Percentiles rank a stretch among this genome's conserved stretches.
Conservation (phyloP, 2,329 filamentous ascomycete genomes). For the Chaetoscypha palmicola region DNA sequence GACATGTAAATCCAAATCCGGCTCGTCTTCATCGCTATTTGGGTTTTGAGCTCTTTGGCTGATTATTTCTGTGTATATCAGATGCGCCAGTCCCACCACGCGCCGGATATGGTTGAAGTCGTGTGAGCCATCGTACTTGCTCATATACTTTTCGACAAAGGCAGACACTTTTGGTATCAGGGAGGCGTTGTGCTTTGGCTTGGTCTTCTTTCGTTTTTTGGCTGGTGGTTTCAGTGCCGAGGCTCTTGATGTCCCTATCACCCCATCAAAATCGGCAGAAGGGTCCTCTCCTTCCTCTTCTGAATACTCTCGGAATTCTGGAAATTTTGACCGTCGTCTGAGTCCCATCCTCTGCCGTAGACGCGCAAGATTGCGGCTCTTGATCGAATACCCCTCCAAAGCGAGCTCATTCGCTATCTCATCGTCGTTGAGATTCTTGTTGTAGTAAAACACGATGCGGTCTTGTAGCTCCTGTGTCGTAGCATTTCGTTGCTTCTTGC, state of each 20-base stretch:
- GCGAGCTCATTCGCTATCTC: slow-evolving; percentile 23
- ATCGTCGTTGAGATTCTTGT: slow-evolving; percentile 28
- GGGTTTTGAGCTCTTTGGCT: slow-evolving; percentile 13
- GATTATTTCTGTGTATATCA: slow-evolving; percentile 27
- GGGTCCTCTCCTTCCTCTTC: slow-evolving; percentile 17
- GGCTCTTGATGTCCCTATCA: background rate
- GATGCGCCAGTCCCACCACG: slow-evolving; percentile 63
- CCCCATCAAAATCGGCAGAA: slow-evolving; percentile 8
- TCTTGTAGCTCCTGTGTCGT: slow-evolving; percentile 22
- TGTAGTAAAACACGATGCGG: slow-evolving; percentile 25
- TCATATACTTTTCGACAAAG: slow-evolving; percentile 67
- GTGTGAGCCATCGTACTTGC: slow-evolving; percentile 75
- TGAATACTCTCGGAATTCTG: slow-evolving; percentile 26
- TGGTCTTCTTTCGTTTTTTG: slow-evolving; percentile 18
- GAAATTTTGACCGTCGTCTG: slow-evolving; percentile 26
- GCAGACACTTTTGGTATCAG: slow-evolving; percentile 46
- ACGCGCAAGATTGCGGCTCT: slow-evolving; percentile 22
- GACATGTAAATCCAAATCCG: slow-evolving; percentile 46
- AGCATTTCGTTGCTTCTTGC: slow-evolving; percentile 23
- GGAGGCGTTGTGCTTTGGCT: slow-evolving; percentile 19
- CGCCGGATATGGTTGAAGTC: slow-evolving; percentile 80
- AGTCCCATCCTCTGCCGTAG: slow-evolving; percentile 27
- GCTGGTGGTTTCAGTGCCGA: slow-evolving; percentile 6
- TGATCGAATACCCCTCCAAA: slow-evolving; percentile 27
- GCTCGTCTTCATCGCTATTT: slow-evolving; percentile 9